These are phyloP conservation scores for Elsinoe fawcettii DNA, from an alignment of 2,329 filamentous ascomycete genomes.

Conservation along the genomic window DNA sequence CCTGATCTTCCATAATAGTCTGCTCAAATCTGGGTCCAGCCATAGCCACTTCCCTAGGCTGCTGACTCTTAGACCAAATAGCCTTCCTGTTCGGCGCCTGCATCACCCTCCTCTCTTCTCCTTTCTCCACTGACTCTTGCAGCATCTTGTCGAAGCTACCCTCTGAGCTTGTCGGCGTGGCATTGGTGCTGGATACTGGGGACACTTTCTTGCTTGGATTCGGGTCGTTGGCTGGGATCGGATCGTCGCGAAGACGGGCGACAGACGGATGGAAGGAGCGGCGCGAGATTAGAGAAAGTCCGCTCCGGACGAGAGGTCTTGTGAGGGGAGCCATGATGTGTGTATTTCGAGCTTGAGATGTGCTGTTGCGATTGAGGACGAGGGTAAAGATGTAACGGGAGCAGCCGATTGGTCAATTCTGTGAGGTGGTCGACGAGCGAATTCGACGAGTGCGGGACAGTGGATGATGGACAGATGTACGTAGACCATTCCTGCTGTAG, in stretches of 20 bases:
- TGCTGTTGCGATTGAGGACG: constrained; percentile 3
- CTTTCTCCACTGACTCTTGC: constrained; percentile 48
- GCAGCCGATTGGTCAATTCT: constrained; percentile 10
- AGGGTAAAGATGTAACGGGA: constrained; percentile 5
- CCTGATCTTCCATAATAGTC: constrained; percentile 88
- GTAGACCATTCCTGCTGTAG: background rate
- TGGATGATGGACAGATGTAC: background rate
- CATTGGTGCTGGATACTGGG: constrained; percentile 54
- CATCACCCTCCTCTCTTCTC: constrained; percentile 49
- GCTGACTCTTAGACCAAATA: constrained; percentile 82
- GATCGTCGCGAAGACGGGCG: constrained; percentile 29
- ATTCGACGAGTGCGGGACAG: background rate
- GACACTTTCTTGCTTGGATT: constrained; percentile 41
- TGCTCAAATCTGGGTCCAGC: constrained; percentile 92
- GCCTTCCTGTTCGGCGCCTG: constrained; percentile 81
- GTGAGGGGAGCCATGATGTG: background rate
- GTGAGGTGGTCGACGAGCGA: background rate
- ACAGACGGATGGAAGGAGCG: constrained; percentile 22
- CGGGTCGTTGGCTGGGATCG: constrained; percentile 57
- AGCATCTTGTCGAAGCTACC: constrained; percentile 45
- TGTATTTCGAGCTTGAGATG: background rate
- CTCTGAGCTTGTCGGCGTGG: constrained; percentile 44
- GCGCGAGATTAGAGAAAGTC: background rate
- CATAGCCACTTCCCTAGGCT: constrained; percentile 76
- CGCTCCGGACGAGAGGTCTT: constrained; percentile 1